A percentile compares a stretch with the other conserved stretches of the same genome.
Conservation (phyloP, 176 grass and related monocot species). For the Puccinellia tenuiflora region DNA sequence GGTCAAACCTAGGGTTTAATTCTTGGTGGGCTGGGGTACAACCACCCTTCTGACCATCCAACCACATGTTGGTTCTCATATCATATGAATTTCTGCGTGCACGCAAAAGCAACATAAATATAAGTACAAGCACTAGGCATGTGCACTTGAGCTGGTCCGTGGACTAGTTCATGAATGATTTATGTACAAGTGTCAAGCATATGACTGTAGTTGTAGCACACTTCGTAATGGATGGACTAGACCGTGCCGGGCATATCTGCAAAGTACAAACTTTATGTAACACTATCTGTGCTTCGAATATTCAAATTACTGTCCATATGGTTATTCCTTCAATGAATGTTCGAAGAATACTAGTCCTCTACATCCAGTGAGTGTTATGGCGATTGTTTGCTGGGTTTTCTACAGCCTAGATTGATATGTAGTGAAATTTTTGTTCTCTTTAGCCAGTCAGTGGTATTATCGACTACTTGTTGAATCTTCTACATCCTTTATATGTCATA, state of each 20-base stretch:
- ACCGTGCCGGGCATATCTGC: background rate
- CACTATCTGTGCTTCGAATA: background rate
- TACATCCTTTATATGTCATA: constrained; percentile 67
- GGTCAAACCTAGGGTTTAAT: too few relatives aligned
- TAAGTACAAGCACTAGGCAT: background rate
- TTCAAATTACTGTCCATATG: background rate
- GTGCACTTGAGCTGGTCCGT: background rate
- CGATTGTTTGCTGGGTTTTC: background rate
- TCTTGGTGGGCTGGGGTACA: too few relatives aligned
- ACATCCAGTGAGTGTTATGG: background rate
- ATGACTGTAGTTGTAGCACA: background rate
- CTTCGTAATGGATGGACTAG: background rate
- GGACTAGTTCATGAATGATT: background rate
- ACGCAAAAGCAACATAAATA: background rate
- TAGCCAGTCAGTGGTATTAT: background rate
- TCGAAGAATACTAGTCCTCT: background rate
- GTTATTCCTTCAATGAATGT: background rate
- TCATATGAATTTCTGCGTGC: background rate
- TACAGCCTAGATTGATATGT: constrained; percentile 68
- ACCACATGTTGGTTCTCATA: too few relatives aligned
- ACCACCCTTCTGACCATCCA: background rate
- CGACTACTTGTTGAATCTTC: background rate
- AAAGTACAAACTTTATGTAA: background rate
- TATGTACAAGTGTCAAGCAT: background rate
- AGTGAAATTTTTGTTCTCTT: constrained; percentile 27